phyloP scores from a whole-genome alignment of 768 basidiomycete genomes.

The Calocybe indica region DNA sequence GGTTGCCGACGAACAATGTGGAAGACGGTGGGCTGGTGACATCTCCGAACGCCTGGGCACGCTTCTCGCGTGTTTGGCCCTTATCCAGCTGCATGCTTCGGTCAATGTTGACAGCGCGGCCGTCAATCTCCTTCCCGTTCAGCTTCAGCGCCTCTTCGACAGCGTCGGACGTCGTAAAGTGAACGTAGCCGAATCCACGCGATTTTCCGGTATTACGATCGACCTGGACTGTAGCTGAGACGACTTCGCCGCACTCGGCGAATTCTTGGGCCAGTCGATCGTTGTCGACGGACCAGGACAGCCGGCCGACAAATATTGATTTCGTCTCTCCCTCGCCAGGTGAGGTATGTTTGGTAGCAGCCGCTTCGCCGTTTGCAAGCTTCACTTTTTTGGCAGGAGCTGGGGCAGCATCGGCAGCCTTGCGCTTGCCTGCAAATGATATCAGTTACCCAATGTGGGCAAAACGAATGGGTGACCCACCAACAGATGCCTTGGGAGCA shows the following conservation, averaged over 20 bases:
- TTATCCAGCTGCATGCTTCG: slow-evolving; percentile 62
- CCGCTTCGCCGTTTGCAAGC: slow-evolving; percentile 51
- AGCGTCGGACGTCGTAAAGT: slow-evolving; percentile 64
- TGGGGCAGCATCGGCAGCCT: slow-evolving; percentile 59
- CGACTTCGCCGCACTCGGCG: slow-evolving; percentile 81
- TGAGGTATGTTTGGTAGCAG: slow-evolving; percentile 25
- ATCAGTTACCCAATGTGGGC: neutral
- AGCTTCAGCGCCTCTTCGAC: slow-evolving; percentile 77
- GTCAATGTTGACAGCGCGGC: slow-evolving; percentile 83
- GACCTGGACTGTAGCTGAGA: slow-evolving; percentile 82
- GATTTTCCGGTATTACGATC: slow-evolving; percentile 80
- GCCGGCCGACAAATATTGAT: slow-evolving; percentile 85
- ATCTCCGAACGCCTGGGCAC: slow-evolving; percentile 77
- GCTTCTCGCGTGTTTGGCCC: slow-evolving; percentile 51
- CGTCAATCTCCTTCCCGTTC: slow-evolving; percentile 89
- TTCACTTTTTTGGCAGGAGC: slow-evolving; percentile 80
- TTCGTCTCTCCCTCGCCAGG: slow-evolving; percentile 43
- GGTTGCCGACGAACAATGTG: slow-evolving; percentile 87
- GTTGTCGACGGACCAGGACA: slow-evolving; percentile 97
- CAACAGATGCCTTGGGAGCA: slow-evolving; percentile 16
- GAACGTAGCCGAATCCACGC: slow-evolving; percentile 81
- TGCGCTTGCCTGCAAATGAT: slow-evolving; percentile 59
- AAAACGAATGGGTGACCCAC: slow-evolving; percentile 27
- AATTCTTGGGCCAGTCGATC: slow-evolving; percentile 94
- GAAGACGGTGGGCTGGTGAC: slow-evolving; percentile 53